phyloP scores from a whole-genome alignment of 768 basidiomycete species.

The Leccinum disarticulatum region DNA sequence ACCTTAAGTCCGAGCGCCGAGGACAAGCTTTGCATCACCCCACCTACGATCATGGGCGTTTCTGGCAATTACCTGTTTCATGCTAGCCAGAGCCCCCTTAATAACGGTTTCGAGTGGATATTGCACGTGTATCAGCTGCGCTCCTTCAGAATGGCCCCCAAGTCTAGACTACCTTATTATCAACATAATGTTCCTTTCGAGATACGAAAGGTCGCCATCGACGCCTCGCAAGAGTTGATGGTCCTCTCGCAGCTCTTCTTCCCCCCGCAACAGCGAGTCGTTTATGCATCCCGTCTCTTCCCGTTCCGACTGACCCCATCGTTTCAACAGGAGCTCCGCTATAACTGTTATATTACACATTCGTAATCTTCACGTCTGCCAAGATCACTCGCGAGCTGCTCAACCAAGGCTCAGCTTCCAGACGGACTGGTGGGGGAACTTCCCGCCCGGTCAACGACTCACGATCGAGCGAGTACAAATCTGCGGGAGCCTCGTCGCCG shows the following conservation, averaged over 20 bases:
- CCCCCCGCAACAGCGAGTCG: conserved; percentile 28
- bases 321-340: conserved; percentile 23
- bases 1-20: conserved; percentile 32
- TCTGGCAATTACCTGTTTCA: conserved; percentile 35
- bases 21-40: conserved; percentile 31
- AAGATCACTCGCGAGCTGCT: conserved; percentile 48
- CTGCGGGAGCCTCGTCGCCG: conserved; percentile 25
- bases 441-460: conserved; percentile 34
- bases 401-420: conserved; percentile 29
- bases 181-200: conserved; percentile 35
- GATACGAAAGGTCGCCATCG: conserved; percentile 34
- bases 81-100: conserved; percentile 32
- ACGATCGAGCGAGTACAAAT: conserved; percentile 31
- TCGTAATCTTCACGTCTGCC: conserved; percentile 55
- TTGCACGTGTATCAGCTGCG: conserved; percentile 35
- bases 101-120: conserved; percentile 34
- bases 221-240: conserved; percentile 31
- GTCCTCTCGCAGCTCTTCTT: conserved; percentile 31
- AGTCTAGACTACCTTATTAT: conserved; percentile 29
- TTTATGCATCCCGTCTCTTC: background rate
- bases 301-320: background rate
- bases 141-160: conserved; percentile 30
- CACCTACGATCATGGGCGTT: conserved; percentile 35
- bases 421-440: conserved; percentile 36
- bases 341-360: conserved; percentile 42